These are phyloP conservation scores for Eucalyptus sp. DNA, from an alignment of 345 rosid species.

Conservation along the genomic window DNA sequence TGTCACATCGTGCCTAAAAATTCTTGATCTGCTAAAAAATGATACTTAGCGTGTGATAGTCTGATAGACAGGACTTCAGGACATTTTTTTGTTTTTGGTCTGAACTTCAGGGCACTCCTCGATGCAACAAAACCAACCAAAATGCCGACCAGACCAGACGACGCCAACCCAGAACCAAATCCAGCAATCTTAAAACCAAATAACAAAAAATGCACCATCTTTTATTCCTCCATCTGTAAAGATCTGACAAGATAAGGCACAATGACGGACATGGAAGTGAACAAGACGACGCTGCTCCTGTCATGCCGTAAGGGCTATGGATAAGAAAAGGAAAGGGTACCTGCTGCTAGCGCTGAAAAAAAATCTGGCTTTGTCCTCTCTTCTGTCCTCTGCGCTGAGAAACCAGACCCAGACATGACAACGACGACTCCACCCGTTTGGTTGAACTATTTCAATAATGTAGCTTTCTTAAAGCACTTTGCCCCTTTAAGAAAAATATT, in stretches of 20 bases:
- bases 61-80: neutral
- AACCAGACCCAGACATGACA: neutral
- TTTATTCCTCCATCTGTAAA: neutral
- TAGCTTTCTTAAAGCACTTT: too few species aligned
- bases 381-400: neutral
- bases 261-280: neutral
- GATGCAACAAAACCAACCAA: neutral
- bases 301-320: neutral
- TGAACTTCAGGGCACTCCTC: neutral
- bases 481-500: too few species aligned
- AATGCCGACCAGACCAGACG: neutral
- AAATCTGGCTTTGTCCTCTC: neutral
- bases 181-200: neutral
- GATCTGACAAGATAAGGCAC: neutral
- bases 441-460: too few species aligned
- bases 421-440: neutral
- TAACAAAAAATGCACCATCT: neutral
- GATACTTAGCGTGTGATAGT: neutral
- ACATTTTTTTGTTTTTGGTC: too few species aligned
- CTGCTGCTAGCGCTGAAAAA: neutral
- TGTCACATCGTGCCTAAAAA: neutral
- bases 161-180: neutral
- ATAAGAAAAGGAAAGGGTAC: neutral
- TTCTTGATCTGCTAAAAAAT: neutral
- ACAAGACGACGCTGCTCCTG: neutral